Evolutionary conservation across 2,329 filamentous ascomycete genomes (phyloP).

Genomic region (Albifimbria verrucaria): DNA sequence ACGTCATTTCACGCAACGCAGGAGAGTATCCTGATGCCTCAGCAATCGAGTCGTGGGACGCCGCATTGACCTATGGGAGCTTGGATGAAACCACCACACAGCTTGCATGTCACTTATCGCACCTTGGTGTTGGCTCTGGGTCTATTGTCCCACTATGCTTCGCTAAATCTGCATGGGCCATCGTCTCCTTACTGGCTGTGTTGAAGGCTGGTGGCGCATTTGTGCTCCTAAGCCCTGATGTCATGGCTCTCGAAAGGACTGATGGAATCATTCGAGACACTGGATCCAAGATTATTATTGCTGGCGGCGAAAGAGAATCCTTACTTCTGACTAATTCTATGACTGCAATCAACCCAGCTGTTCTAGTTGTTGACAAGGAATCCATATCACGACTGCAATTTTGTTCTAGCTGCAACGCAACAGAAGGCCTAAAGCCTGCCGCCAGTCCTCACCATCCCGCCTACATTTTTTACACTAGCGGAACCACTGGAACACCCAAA

Average conservation of each 20-base stretch:
- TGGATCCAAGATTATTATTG: background rate
- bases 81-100: constrained; percentile 1
- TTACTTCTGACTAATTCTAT: background rate
- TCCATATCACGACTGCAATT: background rate
- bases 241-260: constrained; percentile 3
- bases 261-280: too few species aligned
- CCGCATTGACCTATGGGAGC: constrained; percentile 4
- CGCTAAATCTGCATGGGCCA: constrained; percentile 8
- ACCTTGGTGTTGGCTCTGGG: constrained; percentile 6
- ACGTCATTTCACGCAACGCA: too few species aligned
- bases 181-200: constrained; percentile 7
- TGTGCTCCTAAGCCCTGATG: constrained; percentile 4
- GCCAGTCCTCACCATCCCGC: constrained; percentile 1
- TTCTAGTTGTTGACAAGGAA: constrained; percentile 2
- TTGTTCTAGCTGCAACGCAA: too few species aligned
- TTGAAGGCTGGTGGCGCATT: constrained; percentile 5
- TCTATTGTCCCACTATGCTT: constrained; percentile 7
- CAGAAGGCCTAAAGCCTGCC: too few species aligned
- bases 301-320: background rate
- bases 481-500: constrained; percentile 5
- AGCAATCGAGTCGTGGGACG: constrained; percentile 8
- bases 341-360: constrained; percentile 1
- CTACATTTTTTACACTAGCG: constrained; percentile 6
- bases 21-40: constrained; percentile 2
- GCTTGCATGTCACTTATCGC: constrained; percentile 4